Base-by-base conservation (phyloP, 257 asterid species). In the Osmanthus fragrans region DNA sequence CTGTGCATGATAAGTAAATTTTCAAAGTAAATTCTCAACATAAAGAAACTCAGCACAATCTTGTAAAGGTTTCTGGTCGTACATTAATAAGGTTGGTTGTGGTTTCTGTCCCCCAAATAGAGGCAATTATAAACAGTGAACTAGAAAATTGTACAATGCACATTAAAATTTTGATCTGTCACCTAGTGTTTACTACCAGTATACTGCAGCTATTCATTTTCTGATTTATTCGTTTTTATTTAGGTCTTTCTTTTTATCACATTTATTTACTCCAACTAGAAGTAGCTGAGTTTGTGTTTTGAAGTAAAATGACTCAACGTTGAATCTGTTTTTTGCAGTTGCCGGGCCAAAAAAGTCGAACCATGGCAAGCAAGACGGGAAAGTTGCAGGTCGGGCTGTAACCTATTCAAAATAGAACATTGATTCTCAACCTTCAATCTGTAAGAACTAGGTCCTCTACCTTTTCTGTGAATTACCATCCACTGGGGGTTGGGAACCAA, bases 31-130 rank as follows among this genome's bases (percentile, higher is more conserved):
- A n/a, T n/a, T n/a, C n/a, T n/a, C n/a, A n/a, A n/a, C n/a, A n/a
- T n/a, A 51, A 64, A 60, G 36, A 60, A 77, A 73, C 30, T 71
- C 42, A 64, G 19, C n/a, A 76, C 75, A 71, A 65, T 64, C 77
- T 66, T 71, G 65, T 36, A 60, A 67, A 72, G 49, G 18, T 12
- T 69, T 47, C 75, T 30, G 58, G 23, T 68, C 30, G 49, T 11
- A 16, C 77, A 80, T 83, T 37, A 74, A 76, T 83, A 68, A 80
- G 75, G 84, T 79, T 83, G 71, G 84, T 76, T 83, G 84, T 60
- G 36, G 64, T 45, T 15, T 68, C 72, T 25, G 25, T 54, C 75
- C 75, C 25, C 36, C 74, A 64, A 27, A 70, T 25, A 21, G 25
- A 25, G 64, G 25, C 64, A 54, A 18, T 54, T 54, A 3, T 19